Percentiles rank a stretch among this genome's conserved stretches.
These are phyloP conservation scores for Maudiozyma turicensis DNA, from an alignment of 805 yeast species.

Conservation along the genomic window DNA sequence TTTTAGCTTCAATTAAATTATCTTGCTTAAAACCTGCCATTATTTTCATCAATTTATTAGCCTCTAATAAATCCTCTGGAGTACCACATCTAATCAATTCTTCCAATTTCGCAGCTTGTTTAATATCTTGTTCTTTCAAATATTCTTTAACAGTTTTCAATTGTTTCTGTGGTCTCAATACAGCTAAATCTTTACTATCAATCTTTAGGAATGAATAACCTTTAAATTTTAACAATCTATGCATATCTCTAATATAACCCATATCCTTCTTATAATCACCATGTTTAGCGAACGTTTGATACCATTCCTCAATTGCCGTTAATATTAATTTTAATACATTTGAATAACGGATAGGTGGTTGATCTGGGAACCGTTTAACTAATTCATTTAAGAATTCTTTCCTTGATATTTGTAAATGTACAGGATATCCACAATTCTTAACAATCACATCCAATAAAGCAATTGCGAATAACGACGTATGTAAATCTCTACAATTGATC, in stretches of 20 bases:
- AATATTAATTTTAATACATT: slow-evolving; percentile 73
- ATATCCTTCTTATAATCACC: slow-evolving; percentile 82
- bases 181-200: slow-evolving; percentile 81
- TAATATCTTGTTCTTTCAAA: slow-evolving; percentile 80
- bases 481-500: slow-evolving; percentile 71
- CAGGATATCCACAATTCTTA: slow-evolving; percentile 94
- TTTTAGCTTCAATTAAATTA: slow-evolving; percentile 49
- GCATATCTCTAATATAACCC: slow-evolving; percentile 90
- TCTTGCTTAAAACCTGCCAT: slow-evolving; percentile 95
- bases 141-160: slow-evolving; percentile 80
- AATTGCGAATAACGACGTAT: slow-evolving; percentile 71
- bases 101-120: slow-evolving; percentile 87
- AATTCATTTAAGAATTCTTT: slow-evolving; percentile 88
- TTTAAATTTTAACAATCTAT: slow-evolving; percentile 71
- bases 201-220: slow-evolving; percentile 90
- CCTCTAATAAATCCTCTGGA: slow-evolving; percentile 88
- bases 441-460: slow-evolving; percentile 77
- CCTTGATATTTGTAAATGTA: slow-evolving; percentile 85
- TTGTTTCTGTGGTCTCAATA: slow-evolving; percentile 75
- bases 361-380: slow-evolving; percentile 84
- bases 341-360: slow-evolving; percentile 77
- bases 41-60: slow-evolving; percentile 88
- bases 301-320: slow-evolving; percentile 92
- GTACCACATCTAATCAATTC: slow-evolving; percentile 89
- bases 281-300: slow-evolving; percentile 81